Conservation (phyloP, 2,329 filamentous ascomycete species). For the Lecanosticta acicola region DNA sequence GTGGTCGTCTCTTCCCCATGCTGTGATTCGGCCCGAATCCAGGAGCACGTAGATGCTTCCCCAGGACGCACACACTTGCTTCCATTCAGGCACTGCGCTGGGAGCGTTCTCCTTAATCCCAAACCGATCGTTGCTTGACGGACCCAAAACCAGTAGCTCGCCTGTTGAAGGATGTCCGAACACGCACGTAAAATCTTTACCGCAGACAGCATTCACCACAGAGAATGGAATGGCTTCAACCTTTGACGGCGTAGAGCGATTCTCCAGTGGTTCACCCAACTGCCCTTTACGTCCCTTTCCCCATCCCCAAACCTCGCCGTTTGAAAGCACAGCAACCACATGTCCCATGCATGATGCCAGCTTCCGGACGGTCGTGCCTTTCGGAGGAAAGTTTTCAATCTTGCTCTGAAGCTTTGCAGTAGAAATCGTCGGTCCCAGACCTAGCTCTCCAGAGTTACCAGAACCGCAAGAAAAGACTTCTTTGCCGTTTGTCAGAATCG, state of each 20-base stretch:
- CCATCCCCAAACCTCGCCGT: conserved; percentile 81
- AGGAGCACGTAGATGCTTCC: conserved; percentile 69
- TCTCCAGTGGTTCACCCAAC: conserved; percentile 55
- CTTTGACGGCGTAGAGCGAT: conserved; percentile 56
- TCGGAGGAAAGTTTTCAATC: conserved; percentile 61
- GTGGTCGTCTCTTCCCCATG: conserved; percentile 82
- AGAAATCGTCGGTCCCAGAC: conserved; percentile 45
- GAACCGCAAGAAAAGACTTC: conserved; percentile 60
- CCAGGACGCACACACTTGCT: conserved; percentile 72
- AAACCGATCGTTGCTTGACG: conserved; percentile 68
- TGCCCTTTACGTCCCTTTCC: conserved; percentile 83
- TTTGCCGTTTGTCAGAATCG: conserved; percentile 42
- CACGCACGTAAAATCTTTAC: conserved; percentile 78
- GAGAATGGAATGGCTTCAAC: conserved; percentile 56
- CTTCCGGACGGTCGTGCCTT: conserved; percentile 53
- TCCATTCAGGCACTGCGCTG: conserved; percentile 52
- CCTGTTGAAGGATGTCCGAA: conserved; percentile 52
- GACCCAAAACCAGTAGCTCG: conserved; percentile 62
- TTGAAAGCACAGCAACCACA: conserved; percentile 64
- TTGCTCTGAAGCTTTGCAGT: conserved; percentile 37
- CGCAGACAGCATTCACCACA: conserved; percentile 66
- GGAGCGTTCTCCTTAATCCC: conserved; percentile 44
- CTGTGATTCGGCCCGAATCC: conserved; percentile 54
- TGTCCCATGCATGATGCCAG: conserved; percentile 74
- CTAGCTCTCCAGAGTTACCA: conserved; percentile 67